Evolutionary conservation across 1,284 basidiomycete genomes (phyloP).

Genomic region (Hypsizygus ulmarius): DNA sequence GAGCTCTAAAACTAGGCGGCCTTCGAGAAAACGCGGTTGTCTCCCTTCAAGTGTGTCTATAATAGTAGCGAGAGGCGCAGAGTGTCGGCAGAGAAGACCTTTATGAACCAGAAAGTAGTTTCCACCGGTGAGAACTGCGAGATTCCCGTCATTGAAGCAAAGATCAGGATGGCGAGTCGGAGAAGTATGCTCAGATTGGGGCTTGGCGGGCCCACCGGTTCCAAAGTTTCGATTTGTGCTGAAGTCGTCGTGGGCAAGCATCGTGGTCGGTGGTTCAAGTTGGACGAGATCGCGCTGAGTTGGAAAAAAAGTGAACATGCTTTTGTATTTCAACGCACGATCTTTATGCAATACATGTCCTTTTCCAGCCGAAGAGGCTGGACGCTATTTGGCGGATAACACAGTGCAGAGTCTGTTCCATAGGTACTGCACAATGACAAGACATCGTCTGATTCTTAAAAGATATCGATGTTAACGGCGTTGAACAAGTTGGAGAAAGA

Average conservation of each 20-base stretch:
- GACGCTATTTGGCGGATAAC: no score
- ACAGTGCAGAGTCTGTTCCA: no score
- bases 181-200: conserved; percentile 13
- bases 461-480: no score
- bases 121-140: conserved; percentile 53
- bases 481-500: no score
- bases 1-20: conserved; percentile 49
- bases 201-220: conserved; percentile 15
- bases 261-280: conserved; percentile 5
- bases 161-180: conserved; percentile 48
- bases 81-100: conserved; percentile 63
- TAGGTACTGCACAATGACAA: no score
- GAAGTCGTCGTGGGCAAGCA: conserved; percentile 35
- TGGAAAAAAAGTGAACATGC: background rate
- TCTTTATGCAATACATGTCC: no score
- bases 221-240: conserved; percentile 47
- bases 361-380: no score
- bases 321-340: no score
- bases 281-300: background rate
- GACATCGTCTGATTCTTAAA: no score
- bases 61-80: conserved; percentile 41
- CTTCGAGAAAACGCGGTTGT: conserved; percentile 42
- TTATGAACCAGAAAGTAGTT: conserved; percentile 67
- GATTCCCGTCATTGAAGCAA: conserved; percentile 66
- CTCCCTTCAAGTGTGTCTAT: conserved; percentile 30